Evolutionary conservation across 2,329 filamentous ascomycete genomes (phyloP).

Genomic region (Paecilomyces variotii): DNA sequence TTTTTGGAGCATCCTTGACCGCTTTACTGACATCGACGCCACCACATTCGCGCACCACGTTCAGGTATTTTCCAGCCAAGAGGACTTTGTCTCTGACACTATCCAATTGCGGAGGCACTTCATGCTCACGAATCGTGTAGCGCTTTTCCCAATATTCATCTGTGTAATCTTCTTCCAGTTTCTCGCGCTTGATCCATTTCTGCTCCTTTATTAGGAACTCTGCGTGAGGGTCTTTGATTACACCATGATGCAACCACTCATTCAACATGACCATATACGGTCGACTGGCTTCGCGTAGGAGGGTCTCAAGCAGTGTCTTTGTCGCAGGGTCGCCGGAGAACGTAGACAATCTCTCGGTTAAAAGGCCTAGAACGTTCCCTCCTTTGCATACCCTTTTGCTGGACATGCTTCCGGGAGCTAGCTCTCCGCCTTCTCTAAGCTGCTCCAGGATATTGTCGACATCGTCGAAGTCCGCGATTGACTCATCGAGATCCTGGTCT

Average conservation of each 20-base stretch:
- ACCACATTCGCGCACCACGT: constrained; percentile 93
- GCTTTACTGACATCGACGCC: constrained; percentile 89
- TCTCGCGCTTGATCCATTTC: constrained; percentile 85
- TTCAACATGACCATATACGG: constrained; percentile 99
- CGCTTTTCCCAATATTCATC: constrained; percentile 99
- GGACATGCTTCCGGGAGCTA: constrained; percentile 68
- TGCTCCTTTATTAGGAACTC: constrained; percentile 96
- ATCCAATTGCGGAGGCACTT: constrained; percentile 86
- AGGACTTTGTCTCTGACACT: constrained; percentile 89
- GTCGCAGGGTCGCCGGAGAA: constrained; percentile 93
- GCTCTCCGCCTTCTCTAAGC: constrained; percentile 74
- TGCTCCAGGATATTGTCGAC: constrained; percentile 91
- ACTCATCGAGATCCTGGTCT: constrained; percentile 62
- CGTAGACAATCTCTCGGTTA: constrained; percentile 74
- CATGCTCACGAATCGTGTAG: constrained; percentile 86
- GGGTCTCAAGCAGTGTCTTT: constrained; percentile 66
- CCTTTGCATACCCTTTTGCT: constrained; percentile 93
- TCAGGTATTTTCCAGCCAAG: constrained; percentile 92
- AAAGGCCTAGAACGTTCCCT: constrained; percentile 82
- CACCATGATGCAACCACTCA: constrained; percentile 94
- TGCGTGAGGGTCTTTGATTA: constrained; percentile 84
- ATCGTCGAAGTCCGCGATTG: constrained; percentile 69
- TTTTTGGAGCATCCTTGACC: constrained; percentile 77
- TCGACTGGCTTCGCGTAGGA: constrained; percentile 79
- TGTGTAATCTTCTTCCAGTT: constrained; percentile 90